Base-by-base conservation (phyloP, 257 asterid species). In the Mentha longifolia region DNA sequence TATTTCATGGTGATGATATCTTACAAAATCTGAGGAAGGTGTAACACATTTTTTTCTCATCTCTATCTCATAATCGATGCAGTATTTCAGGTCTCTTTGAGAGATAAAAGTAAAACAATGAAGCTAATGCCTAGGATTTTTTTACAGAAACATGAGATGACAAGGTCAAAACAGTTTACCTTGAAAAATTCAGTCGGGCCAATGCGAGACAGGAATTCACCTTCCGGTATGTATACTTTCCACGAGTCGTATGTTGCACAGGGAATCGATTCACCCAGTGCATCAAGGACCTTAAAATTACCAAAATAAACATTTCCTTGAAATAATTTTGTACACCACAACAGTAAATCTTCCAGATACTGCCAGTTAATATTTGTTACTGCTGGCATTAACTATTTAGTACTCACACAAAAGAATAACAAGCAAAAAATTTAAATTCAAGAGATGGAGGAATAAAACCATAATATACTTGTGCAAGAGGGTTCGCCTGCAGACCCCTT, bases 141-240 rank as follows among this genome's bases (percentile, higher is more conserved):
- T 51, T 2, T 52, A 30, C n/a, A 20, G 59, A 74, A 76, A 78
- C 67, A 75, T 14, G 51, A 77, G 56, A 63, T 45, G 58, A 19
- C 15, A 68, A 45, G 57, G 52, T 55, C 45, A 45, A 25, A 52
- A 50, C 45, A 65, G 63, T 43, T 80, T 68, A 90, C 98, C 96
- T 91, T 90, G 76, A 79, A 91, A 81, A 93, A 93, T 14, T 91
- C 97, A 1, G 97, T 94, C 25, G 97, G 97, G 45, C 98, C 98
- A 74, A 94, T 94, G 68, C 97, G 96, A 15, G 98, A 94, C 82
- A 91, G 79, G 83, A 94, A 94, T 73, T 94, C 98, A 56, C 96
- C 98, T 84, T 94, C 98, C 3, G 98, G 98, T 77, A 94, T 64
- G 77, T 82, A 86, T 16, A 94, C 97, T 97, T 86, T 94, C 98